Conservation (phyloP, 345 rosid genomes). For the Moricandia arvensis region DNA sequence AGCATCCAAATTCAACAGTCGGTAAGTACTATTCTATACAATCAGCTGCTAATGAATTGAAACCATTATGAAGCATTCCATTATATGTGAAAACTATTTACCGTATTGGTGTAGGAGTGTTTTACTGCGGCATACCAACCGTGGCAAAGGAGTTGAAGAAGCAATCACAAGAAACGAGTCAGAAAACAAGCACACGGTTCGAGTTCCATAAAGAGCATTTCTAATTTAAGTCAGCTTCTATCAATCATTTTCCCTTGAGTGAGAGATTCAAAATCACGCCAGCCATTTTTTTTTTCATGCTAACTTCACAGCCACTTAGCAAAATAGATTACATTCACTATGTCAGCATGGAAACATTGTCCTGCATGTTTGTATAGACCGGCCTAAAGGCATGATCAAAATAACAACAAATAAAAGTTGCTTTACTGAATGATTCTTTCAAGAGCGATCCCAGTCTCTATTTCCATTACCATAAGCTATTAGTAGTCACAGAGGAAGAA, state of each 20-base stretch:
- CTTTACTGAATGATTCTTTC: conserved; percentile 9
- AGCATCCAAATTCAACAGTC: conserved; percentile 79
- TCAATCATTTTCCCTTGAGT: conserved; percentile 22
- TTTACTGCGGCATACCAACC: conserved; percentile 86
- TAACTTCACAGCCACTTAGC: conserved; percentile 35
- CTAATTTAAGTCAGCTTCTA: conserved; percentile 41
- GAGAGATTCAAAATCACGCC: conserved; percentile 19
- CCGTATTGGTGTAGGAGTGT: conserved; percentile 64
- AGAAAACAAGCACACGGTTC: conserved; percentile 72
- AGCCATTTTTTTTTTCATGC: conserved; percentile 30
- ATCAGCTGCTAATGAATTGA: not conserved
- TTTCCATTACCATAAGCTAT: conserved; percentile 13
- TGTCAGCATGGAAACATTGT: conserved; percentile 13
- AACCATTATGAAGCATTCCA: not conserved
- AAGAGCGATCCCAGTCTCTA: not conserved
- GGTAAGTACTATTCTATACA: conserved; percentile 46
- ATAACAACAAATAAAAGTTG: conserved; percentile 20
- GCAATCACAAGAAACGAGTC: conserved; percentile 63
- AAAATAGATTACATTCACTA: conserved; percentile 28
- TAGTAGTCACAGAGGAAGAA: conserved; percentile 9
- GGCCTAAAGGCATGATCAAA: conserved; percentile 32
- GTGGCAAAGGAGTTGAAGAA: conserved; percentile 87
- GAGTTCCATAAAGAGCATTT: conserved; percentile 94
- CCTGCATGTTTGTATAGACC: conserved; percentile 36
- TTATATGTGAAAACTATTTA: not conserved